Base-by-base conservation (phyloP, 345 rosid species). In the Corchorus capsularis region DNA sequence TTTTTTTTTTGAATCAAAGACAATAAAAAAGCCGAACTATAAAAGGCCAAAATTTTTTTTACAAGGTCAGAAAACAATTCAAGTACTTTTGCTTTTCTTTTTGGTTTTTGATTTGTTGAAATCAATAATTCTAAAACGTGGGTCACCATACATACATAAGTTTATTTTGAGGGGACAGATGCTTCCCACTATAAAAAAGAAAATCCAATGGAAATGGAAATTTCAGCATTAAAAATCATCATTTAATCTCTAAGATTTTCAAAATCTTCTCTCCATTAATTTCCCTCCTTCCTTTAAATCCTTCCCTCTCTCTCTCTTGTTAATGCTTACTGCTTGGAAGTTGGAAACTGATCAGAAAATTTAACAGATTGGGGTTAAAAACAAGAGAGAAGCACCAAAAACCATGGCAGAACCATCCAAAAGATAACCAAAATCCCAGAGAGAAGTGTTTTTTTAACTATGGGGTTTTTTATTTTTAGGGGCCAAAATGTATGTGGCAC, bases 21-120 rank as follows among this genome's bases (percentile, higher is more conserved):
- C 83, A 78, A 68, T 34, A 57, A 49, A 68, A 77, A 63, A 63
- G 46, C 57, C 77, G 22, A 83, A 67, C 45, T 46, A 79, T 35
- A 74, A 37, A 68, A 56, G 41, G 79, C 77, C 77, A 80, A 80
- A 45, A 17, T 19, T 64, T 60, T 60, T 52, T 69, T 65, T 63
- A 22, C 63, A 71, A 77, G 64, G 56, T 75, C 79, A 68, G 45
- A n/a, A n/a, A 45, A 45, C 53, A 53, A 32, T 39, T 27, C 27
- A 27, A 27, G 54, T 0, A 35, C 52, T n/a, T 41, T n/a, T n/a
- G n/a, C n/a, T n/a, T n/a, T n/a, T n/a, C n/a, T n/a, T n/a, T n/a
- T 16, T 32, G 19, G 46, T 73, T 73, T 81, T 79, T 56, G 49
- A 22, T 27, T 17, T 63, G 8, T 49, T 27, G 57, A 47, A 63